Evolutionary conservation across 208 protist genomes (phyloP), one percentile per base, ranked within the genome.

Genomic region (Leptomonas pyrrhocoris): DNA sequence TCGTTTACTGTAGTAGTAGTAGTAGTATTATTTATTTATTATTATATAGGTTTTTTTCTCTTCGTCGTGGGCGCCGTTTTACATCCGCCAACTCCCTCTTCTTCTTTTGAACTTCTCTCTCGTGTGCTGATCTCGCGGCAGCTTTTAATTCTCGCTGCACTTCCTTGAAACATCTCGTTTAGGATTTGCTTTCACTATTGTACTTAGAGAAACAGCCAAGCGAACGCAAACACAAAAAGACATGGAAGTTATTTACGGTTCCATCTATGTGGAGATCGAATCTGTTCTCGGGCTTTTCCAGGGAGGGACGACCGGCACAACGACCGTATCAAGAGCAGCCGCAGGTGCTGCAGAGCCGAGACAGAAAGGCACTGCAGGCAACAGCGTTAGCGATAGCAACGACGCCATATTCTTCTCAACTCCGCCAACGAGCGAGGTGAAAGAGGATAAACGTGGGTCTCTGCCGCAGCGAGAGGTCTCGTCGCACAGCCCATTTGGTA

Each of bases 401-500:
- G 3, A 9, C 34, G 11, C 38, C 55, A 7, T 5, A n/a, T 3
- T 18, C n/a, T 64, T 28, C 6, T 12, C 58, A 0, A 36, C 23
- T 1, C 21, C 58, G 6, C 4, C 43, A 3, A 25, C 46, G 19
- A 42, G 30, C 19, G 31, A 53, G 60, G 43, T 3, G 18, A 34
- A 34, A 4, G 30, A 45, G 27, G 46, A 55, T 13, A 45, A 40
- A 12, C 5, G 21, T 51, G 40, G 27, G 11, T 42, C 23, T 16
- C 27, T 49, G 40, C 43, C 18, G 18, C 60, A 42, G 19, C 60
- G 60, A 1, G 30, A 25, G 30, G 8, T 65, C n/a, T 65, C 60
- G 11, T 65, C 60, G 60, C 60, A 65, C 60, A 65, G 60, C n/a
- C 60, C 60, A 9, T 65, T 65, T n/a, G 46, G 31, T 8, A 15